Conservation (phyloP, 1,139 yeast species). For the Sugiyamaella neomexicana region DNA sequence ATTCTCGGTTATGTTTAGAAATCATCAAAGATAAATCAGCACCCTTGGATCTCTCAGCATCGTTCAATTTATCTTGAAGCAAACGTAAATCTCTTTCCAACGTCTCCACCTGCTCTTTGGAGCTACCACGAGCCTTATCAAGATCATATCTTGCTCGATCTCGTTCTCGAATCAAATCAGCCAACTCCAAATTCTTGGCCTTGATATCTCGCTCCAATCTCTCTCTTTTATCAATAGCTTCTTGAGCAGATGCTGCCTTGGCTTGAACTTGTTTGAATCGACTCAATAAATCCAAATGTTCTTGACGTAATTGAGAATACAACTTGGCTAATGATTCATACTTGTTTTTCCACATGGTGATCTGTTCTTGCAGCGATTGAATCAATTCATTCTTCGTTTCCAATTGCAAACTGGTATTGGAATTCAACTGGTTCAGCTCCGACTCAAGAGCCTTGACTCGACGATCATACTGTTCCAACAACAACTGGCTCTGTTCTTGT, state of each 20-base stretch:
- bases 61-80: constrained; percentile 58
- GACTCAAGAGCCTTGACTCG: constrained; percentile 80
- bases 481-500: constrained; percentile 80
- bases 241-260: constrained; percentile 90
- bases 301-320: constrained; percentile 89
- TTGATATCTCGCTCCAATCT: constrained; percentile 80
- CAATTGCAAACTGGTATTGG: constrained; percentile 71
- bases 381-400: constrained; percentile 77
- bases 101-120: constrained; percentile 65
- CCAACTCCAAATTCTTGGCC: constrained; percentile 82
- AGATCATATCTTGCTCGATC: constrained; percentile 85
- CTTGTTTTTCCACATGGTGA: constrained; percentile 76
- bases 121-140: constrained; percentile 67
- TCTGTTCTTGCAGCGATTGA: constrained; percentile 69
- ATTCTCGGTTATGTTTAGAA: constrained; percentile 57
- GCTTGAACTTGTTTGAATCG: constrained; percentile 84
- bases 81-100: constrained; percentile 67
- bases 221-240: constrained; percentile 82
- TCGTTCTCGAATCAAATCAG: constrained; percentile 85
- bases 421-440: constrained; percentile 63
- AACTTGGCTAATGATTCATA: constrained; percentile 88
- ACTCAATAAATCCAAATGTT: constrained; percentile 76
- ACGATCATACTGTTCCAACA: constrained; percentile 84
- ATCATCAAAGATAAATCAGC: constrained; percentile 63
- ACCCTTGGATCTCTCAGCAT: constrained; percentile 66